phyloP scores from a whole-genome alignment of 345 rosid species.

The Cardamine chenopodiifolia region DNA sequence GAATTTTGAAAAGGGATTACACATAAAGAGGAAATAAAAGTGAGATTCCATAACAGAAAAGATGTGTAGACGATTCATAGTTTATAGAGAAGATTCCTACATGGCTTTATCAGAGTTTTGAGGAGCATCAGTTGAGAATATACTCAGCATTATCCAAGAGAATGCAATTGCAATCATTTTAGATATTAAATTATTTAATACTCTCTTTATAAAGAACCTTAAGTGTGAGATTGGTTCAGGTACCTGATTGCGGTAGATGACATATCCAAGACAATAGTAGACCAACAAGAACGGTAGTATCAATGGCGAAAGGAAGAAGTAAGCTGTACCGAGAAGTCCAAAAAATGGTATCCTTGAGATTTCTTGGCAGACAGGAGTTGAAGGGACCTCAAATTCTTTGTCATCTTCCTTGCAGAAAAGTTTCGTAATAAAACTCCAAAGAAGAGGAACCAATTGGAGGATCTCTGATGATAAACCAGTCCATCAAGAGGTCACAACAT shows the following conservation, averaged over 20 bases:
- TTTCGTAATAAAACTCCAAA: conserved; percentile 48
- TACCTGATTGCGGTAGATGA: conserved; percentile 92
- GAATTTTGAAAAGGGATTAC: conserved; percentile 21
- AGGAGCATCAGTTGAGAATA: conserved; percentile 31
- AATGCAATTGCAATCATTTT: conserved; percentile 29
- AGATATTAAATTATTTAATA: conserved; percentile 4
- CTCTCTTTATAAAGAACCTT: background rate
- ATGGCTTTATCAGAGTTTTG: conserved; percentile 22
- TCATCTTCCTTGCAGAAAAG: conserved; percentile 46
- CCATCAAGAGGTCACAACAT: conserved; percentile 94
- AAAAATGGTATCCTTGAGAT: conserved; percentile 73
- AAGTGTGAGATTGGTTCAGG: background rate
- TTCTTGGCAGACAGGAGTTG: conserved; percentile 64
- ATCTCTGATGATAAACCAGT: conserved; percentile 81
- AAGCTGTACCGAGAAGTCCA: conserved; percentile 81
- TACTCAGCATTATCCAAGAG: conserved; percentile 35
- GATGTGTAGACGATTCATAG: conserved; percentile 15
- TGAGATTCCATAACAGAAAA: conserved; percentile 31
- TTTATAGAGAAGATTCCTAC: conserved; percentile 31
- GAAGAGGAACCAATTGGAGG: conserved; percentile 65
- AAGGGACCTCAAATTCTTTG: conserved; percentile 64
- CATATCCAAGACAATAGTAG: conserved; percentile 81
- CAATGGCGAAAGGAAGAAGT: conserved; percentile 85
- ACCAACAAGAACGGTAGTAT: conserved; percentile 87
- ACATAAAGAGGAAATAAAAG: background rate